Conservation (phyloP, 805 yeast species). For the Peterozyma toletana region DNA sequence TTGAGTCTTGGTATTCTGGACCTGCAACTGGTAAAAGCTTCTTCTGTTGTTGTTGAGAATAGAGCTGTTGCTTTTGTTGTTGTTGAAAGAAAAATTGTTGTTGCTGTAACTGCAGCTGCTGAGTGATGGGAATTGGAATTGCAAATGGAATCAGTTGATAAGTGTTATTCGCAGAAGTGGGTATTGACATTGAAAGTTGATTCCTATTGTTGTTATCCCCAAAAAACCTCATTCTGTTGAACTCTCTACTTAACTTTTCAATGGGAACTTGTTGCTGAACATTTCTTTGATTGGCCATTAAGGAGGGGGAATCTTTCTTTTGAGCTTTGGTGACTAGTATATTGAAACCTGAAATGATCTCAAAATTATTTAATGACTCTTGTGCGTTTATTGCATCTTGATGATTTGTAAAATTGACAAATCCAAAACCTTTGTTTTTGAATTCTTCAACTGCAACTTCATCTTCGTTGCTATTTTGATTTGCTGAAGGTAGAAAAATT, state of each 20-base stretch:
- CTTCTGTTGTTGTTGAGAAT: slow-evolving; percentile 5
- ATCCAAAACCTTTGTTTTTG: slow-evolving; percentile 40
- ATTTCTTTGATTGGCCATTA: background rate
- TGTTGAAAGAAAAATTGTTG: background rate
- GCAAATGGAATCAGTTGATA: background rate
- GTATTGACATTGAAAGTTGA: background rate
- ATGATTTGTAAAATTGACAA: slow-evolving; percentile 41
- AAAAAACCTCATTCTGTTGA: slow-evolving; percentile 3
- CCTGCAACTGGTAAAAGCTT: slow-evolving; percentile 30
- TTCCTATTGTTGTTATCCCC: background rate
- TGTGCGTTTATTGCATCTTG: slow-evolving; percentile 42
- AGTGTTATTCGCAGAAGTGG: background rate
- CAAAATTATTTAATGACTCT: slow-evolving; percentile 37
- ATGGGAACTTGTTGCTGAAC: background rate
- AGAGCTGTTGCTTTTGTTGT: background rate
- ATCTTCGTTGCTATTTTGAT: slow-evolving; percentile 2
- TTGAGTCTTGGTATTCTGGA: slow-evolving; percentile 56
- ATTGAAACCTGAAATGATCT: slow-evolving; percentile 21
- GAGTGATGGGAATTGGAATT: background rate
- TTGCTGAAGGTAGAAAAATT: slow-evolving; percentile 39
- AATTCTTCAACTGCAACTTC: slow-evolving; percentile 5
- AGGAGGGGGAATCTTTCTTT: slow-evolving; percentile 21
- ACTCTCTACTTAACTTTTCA: slow-evolving; percentile 2
- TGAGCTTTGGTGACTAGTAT: slow-evolving; percentile 38
- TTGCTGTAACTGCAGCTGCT: background rate